These are phyloP conservation scores for Hysterangium stoloniferum DNA, from an alignment of 768 basidiomycete genomes.

Conservation along the genomic window DNA sequence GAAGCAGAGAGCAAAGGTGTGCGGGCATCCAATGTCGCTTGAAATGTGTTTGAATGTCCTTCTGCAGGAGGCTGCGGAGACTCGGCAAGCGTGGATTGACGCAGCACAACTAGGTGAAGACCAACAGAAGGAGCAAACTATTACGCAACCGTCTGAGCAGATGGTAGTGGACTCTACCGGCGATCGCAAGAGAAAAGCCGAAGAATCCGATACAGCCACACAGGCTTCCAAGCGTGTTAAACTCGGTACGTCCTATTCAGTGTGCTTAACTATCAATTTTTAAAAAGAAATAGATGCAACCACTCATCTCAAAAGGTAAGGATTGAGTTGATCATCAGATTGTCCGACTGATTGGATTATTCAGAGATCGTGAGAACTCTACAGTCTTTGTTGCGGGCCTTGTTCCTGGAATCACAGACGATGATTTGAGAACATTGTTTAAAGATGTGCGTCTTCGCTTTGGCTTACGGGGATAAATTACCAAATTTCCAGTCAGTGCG, in stretches of 20 bases:
- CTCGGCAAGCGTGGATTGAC: conserved; percentile 42
- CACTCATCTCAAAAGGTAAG: conserved; percentile 13
- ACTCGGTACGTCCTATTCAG: not conserved
- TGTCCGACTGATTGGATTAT: conserved; percentile 2
- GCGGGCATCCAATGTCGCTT: conserved; percentile 13
- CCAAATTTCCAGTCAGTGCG: conserved; percentile 54
- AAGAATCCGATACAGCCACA: conserved; percentile 3
- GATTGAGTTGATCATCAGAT: not conserved
- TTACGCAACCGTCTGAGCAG: not conserved
- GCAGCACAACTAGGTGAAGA: conserved; percentile 25
- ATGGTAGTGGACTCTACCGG: not conserved
- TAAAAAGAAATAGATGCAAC: conserved; percentile 1
- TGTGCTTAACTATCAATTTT: not conserved
- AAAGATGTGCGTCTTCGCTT: conserved; percentile 60
- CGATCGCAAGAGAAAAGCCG: conserved; percentile 21
- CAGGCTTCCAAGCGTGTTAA: not conserved
- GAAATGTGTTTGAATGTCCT: not conserved
- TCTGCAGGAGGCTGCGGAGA: conserved; percentile 54
- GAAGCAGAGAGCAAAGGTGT: conserved; percentile 53
- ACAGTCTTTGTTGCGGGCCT: conserved; percentile 84
- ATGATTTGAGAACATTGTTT: conserved; percentile 67
- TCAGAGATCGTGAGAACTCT: conserved; percentile 89
- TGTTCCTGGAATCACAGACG: conserved; percentile 46
- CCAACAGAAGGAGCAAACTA: not conserved
- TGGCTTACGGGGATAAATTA: not conserved